A percentile compares a stretch with the other conserved stretches of the same genome.
These are phyloP conservation scores for Alternaria rosae DNA, from an alignment of 2,329 filamentous ascomycete species.

Conservation along the genomic window DNA sequence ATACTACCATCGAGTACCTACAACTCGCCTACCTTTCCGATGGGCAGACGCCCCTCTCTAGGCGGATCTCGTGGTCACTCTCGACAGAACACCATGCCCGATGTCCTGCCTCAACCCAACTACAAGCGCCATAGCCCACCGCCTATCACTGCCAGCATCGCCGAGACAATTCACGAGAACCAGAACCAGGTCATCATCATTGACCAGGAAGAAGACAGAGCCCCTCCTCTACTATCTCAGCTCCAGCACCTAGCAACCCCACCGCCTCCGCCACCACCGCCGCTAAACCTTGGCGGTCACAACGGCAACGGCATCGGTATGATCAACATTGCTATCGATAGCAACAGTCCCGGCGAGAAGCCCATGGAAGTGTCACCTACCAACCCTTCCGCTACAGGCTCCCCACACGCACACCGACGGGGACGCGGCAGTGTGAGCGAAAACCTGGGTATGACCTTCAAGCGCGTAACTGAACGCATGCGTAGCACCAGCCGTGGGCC, in stretches of 20 bases:
- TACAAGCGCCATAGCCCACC: slow-evolving; percentile 50
- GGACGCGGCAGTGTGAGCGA: slow-evolving; percentile 65
- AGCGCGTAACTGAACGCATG: slow-evolving; percentile 64
- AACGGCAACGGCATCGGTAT: slow-evolving; percentile 44
- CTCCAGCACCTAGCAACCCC: slow-evolving; percentile 66
- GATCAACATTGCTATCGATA: slow-evolving; percentile 58
- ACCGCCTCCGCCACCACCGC: slow-evolving; percentile 53
- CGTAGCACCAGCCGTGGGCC: slow-evolving; percentile 61
- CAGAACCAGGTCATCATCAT: slow-evolving; percentile 55
- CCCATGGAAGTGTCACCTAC: slow-evolving; percentile 31
- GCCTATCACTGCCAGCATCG: slow-evolving; percentile 61
- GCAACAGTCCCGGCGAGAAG: slow-evolving; percentile 41
- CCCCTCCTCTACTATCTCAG: slow-evolving; percentile 64
- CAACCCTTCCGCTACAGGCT: slow-evolving; percentile 40
- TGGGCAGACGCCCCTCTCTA: slow-evolving; percentile 49
- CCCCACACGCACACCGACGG: slow-evolving; percentile 58
- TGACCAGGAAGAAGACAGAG: slow-evolving; percentile 50
- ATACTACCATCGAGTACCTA: slow-evolving; percentile 31
- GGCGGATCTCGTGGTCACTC: slow-evolving; percentile 47
- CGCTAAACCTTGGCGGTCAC: slow-evolving; percentile 26
- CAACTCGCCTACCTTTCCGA: slow-evolving; percentile 35
- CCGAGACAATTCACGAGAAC: slow-evolving; percentile 59
- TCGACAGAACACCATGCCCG: slow-evolving; percentile 55
- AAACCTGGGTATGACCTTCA: slow-evolving; percentile 60
- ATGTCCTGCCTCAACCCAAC: slow-evolving; percentile 40